Conservation (phyloP, 768 basidiomycete species). For the Rhodotorula paludigena region DNA sequence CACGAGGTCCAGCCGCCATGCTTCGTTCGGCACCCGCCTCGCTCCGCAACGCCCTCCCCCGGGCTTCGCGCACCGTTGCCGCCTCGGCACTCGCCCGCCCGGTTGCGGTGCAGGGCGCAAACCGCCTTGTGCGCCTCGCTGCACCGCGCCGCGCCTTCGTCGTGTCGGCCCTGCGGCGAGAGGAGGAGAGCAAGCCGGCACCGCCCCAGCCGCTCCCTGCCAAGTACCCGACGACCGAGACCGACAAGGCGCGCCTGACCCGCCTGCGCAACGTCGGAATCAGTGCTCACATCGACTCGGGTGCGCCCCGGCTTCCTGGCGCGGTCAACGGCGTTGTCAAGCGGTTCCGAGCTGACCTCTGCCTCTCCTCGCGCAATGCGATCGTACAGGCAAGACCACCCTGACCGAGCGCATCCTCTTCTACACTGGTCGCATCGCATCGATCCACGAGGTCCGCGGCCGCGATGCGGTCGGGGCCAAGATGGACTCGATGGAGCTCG, state of each 20-base stretch:
- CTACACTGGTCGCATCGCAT: conserved; percentile 90
- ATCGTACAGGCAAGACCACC: conserved; percentile 84
- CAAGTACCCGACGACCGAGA: conserved; percentile 23
- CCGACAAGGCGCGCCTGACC: conserved; percentile 61
- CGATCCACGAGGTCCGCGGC: conserved; percentile 97
- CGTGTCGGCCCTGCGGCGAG: conserved; percentile 3
- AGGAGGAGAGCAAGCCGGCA: conserved; percentile 27
- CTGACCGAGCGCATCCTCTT: conserved; percentile 91
- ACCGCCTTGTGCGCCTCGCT: not conserved
- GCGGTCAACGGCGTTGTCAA: not conserved
- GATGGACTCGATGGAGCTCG: conserved; percentile 99
- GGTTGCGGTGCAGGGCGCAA: not conserved
- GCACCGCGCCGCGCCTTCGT: conserved; percentile 2
- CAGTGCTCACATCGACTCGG: conserved; percentile 71
- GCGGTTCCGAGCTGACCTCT: not conserved
- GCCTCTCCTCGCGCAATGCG: too few relatives aligned
- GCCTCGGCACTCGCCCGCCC: not conserved
- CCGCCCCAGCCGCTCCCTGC: conserved; percentile 27
- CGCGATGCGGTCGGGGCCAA: conserved; percentile 95
- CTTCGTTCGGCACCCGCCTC: conserved; percentile 18
- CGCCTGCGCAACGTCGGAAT: conserved; percentile 94
- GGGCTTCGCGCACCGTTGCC: not conserved
- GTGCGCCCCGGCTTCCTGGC: not conserved
- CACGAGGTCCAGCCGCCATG: not conserved
- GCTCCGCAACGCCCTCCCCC: not conserved